Conservation (phyloP, 345 rosid genomes). For the Dipteronia dyeriana region DNA sequence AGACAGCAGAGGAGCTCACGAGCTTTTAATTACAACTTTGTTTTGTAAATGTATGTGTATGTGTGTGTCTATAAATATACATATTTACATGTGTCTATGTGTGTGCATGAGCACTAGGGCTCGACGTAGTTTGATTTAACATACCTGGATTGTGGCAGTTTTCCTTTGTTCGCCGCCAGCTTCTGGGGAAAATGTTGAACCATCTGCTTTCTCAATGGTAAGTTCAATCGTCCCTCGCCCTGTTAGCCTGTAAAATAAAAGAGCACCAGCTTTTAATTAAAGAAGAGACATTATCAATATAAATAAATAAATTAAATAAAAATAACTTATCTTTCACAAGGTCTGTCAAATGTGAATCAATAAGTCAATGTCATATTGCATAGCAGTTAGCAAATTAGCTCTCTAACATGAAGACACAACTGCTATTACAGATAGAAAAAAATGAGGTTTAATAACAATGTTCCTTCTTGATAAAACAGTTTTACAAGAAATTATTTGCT, state of each 20-base stretch:
- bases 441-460: too few species aligned
- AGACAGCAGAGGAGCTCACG: not conserved
- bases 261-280: conserved; percentile 6
- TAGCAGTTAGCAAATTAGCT: too few species aligned
- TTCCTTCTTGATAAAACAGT: too few species aligned
- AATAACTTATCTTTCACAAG: too few species aligned
- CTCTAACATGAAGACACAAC: too few species aligned
- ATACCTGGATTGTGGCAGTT: conserved; percentile 80
- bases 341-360: too few species aligned
- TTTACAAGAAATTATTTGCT: too few species aligned
- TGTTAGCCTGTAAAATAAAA: conserved; percentile 54
- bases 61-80: too few species aligned
- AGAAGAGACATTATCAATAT: not conserved
- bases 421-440: too few species aligned
- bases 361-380: too few species aligned
- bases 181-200: conserved; percentile 79
- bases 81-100: too few species aligned
- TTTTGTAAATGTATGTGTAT: not conserved
- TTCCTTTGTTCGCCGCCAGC: conserved; percentile 74
- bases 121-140: not conserved
- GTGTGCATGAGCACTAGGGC: not conserved
- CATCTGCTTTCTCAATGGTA: conserved; percentile 79
- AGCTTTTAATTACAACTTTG: not conserved
- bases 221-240: conserved; percentile 88
- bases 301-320: too few species aligned